phyloP scores from a whole-genome alignment of 352 stramenopile species.

The Phytophthora niederhauseri region DNA sequence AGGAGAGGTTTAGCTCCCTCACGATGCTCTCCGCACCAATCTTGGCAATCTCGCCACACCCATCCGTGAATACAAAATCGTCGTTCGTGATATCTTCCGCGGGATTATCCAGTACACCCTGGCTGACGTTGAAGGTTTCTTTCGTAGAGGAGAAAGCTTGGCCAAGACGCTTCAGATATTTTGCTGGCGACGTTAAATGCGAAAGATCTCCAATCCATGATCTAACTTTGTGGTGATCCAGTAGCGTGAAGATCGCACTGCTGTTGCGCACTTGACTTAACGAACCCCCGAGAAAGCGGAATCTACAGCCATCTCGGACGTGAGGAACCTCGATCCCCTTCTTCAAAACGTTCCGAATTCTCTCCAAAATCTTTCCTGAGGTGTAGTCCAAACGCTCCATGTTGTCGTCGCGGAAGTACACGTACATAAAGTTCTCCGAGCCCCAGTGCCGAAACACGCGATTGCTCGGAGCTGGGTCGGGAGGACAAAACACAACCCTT shows the following conservation, averaged over 20 bases:
- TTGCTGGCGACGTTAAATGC: constrained; percentile 54
- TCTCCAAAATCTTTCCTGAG: constrained; percentile 36
- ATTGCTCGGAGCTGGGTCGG: constrained; percentile 58
- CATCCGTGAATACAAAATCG: constrained; percentile 69
- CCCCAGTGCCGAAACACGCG: constrained; percentile 76
- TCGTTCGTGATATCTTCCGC: constrained; percentile 52
- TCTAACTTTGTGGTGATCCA: constrained; percentile 56
- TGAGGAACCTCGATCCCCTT: constrained; percentile 49
- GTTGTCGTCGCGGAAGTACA: constrained; percentile 86
- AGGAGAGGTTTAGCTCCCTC: constrained; percentile 39
- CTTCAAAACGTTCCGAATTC: constrained; percentile 48
- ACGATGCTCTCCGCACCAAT: constrained; percentile 47
- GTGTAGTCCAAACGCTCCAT: constrained; percentile 72
- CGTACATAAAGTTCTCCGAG: constrained; percentile 79
- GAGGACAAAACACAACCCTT: constrained; percentile 65
- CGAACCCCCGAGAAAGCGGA: constrained; percentile 75
- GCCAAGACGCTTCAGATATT: constrained; percentile 81
- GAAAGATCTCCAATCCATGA: constrained; percentile 70
- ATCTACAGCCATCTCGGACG: constrained; percentile 27
- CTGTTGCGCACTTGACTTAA: constrained; percentile 79
- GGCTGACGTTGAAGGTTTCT: constrained; percentile 51
- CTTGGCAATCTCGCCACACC: constrained; percentile 66
- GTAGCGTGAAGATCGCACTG: constrained; percentile 69
- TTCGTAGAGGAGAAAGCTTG: constrained; percentile 78
- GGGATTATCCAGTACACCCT: constrained; percentile 49